Evolutionary conservation across 176 grass and related monocot genomes (phyloP), one percentile per base, ranked within the genome.

Genomic region (Musa acuminata): DNA sequence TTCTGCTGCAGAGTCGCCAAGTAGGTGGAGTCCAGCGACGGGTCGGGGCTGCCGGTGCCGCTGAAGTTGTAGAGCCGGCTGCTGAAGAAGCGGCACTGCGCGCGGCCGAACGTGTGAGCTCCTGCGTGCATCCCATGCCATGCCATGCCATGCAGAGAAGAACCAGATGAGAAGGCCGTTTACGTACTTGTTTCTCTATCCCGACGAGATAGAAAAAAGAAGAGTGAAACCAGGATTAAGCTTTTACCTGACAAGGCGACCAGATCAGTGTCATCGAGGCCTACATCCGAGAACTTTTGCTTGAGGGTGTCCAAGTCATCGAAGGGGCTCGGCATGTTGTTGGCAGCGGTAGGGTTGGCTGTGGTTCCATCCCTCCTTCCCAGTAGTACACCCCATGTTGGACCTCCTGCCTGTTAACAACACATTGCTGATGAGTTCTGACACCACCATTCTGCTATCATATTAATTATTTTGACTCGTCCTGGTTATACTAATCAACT

Each of bases 361-460:
- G 53, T 74, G 8, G 22, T 74, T 26, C 72, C 72, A 57, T 74
- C 72, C 27, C 72, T 74, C 20, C 72, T 74, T 35, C 72, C 72
- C 3, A 58, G 53, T 2, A 55, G 53, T 0, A 74, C 72, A 26
- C 1, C 16, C 53, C 72, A 74, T 17, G 22, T 17, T 5, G 72
- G 72, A 2, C 23, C 72, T 9, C 72, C 51, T 11, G 53, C 52
- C 72, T 74, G 10, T 51, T 50, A 11, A 67, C 35, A 43, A 43
- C 35, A 43, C 35, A 43, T 43, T 43, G 4, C 5, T 43, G 35
- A 0, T 43, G 35, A 43, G 35, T 43, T 43, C 4, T 29, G 29
- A 2, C 29, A 3, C 29, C 29, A 29, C 29, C 29, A 29, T 29
- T 29, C 29, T 43, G 35, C 4, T 43, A 43, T 43, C 35, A 43